A percentile compares a stretch with the other conserved stretches of the same genome.
Conservation (phyloP, 2,329 filamentous ascomycete species). For the Elsinoe necatrix region DNA sequence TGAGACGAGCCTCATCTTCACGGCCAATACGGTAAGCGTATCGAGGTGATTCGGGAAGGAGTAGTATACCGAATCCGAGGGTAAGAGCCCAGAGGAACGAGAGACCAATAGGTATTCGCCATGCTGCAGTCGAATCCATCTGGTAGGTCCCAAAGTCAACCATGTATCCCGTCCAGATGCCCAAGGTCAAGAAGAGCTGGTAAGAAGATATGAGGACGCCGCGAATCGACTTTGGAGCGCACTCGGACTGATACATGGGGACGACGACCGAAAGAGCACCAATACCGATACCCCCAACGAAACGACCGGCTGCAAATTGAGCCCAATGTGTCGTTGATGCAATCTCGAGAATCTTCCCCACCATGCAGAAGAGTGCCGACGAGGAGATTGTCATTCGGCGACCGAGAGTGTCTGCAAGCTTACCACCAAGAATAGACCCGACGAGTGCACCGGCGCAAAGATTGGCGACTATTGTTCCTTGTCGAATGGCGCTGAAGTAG, state of each 20-base stretch:
- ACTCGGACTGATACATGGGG: slow-evolving; percentile 60
- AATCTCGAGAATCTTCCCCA: slow-evolving; percentile 38
- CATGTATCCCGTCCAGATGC: slow-evolving; percentile 32
- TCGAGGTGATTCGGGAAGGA: slow-evolving; percentile 28
- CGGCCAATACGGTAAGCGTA: slow-evolving; percentile 27
- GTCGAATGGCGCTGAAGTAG: slow-evolving; percentile 27
- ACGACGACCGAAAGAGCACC: slow-evolving; percentile 48
- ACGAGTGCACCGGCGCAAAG: slow-evolving; percentile 37
- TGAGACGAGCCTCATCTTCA: slow-evolving; percentile 26
- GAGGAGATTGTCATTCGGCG: slow-evolving; percentile 42
- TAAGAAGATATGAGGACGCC: slow-evolving; percentile 51
- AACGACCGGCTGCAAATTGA: slow-evolving; percentile 42
- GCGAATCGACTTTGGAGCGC: slow-evolving; percentile 53
- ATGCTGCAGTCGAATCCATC: slow-evolving; percentile 21
- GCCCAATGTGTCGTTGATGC: slow-evolving; percentile 34
- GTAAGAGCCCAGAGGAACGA: slow-evolving; percentile 28
- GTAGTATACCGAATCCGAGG: slow-evolving; percentile 28
- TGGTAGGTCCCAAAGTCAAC: slow-evolving; percentile 25
- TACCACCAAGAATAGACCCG: slow-evolving; percentile 35
- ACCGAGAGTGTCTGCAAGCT: slow-evolving; percentile 47
- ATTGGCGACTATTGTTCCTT: slow-evolving; percentile 37
- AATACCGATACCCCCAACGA: slow-evolving; percentile 37
- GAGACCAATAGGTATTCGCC: slow-evolving; percentile 28
- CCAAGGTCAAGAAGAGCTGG: slow-evolving; percentile 40
- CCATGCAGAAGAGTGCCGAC: slow-evolving; percentile 36